These are phyloP conservation scores for Fusarium newnesense DNA, from an alignment of 2,329 filamentous ascomycete species.

Conservation along the genomic window DNA sequence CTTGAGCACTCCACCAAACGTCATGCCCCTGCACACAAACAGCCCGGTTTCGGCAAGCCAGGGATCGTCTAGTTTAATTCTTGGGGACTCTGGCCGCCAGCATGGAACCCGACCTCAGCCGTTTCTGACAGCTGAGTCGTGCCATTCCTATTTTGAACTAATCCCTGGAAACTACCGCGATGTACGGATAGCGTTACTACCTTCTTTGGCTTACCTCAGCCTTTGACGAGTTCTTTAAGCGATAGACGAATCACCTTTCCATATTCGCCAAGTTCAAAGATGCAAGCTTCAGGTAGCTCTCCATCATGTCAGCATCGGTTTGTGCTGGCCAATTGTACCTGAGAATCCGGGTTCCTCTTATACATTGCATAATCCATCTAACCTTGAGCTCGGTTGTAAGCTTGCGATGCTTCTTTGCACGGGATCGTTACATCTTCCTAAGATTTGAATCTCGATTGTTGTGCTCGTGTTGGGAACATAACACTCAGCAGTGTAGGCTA, in stretches of 20 bases:
- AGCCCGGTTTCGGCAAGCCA: constrained; percentile 8
- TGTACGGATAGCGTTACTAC: neutral
- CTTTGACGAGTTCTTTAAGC: neutral
- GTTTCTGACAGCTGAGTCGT: constrained; percentile 21
- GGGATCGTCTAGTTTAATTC: constrained; percentile 16
- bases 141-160: neutral
- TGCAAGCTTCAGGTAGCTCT: constrained; percentile 14
- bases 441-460: neutral
- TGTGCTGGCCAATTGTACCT: constrained; percentile 8
- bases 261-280: neutral
- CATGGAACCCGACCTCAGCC: constrained; percentile 9
- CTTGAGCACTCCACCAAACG: constrained; percentile 31
- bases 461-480: neutral
- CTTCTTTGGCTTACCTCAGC: constrained; percentile 26
- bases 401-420: constrained; percentile 4
- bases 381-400: constrained; percentile 1
- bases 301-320: constrained; percentile 11
- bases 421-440: constrained; percentile 17
- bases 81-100: constrained; percentile 16
- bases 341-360: neutral
- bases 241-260: constrained; percentile 14
- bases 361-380: constrained; percentile 1
- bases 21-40: constrained; percentile 23
- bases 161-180: neutral
- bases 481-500: neutral